phyloP scores from a whole-genome alignment of 2,329 filamentous ascomycete species.

The Orbilia quercus region DNA sequence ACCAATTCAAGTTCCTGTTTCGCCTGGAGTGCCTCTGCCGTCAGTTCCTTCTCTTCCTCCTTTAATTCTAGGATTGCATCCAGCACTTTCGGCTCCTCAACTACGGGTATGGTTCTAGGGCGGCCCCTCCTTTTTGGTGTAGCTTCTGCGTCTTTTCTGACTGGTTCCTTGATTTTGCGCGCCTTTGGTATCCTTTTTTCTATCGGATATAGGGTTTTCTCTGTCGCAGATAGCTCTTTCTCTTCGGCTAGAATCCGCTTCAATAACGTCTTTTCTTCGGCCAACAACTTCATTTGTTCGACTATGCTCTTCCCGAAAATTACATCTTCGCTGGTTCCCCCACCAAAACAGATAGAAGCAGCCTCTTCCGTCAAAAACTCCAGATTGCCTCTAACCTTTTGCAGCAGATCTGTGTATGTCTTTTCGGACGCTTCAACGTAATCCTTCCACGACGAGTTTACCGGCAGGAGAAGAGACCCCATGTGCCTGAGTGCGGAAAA shows the following conservation, averaged over 20 bases:
- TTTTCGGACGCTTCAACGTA: conserved; percentile 87
- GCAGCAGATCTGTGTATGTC: conserved; percentile 80
- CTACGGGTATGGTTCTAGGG: too few species aligned
- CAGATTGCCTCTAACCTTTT: conserved; percentile 81
- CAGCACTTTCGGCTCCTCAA: too few species aligned
- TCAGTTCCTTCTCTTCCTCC: neutral
- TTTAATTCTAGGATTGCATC: too few species aligned
- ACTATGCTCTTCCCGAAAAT: conserved; percentile 4
- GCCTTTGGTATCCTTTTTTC: conserved; percentile 6
- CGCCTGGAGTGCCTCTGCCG: too few species aligned
- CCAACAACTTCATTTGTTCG: conserved; percentile 5
- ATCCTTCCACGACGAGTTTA: conserved; percentile 85
- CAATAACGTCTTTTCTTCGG: conserved; percentile 4
- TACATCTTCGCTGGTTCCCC: conserved; percentile 3
- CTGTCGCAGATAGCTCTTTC: conserved; percentile 12
- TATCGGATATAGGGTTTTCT: conserved; percentile 12
- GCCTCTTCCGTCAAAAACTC: conserved; percentile 80
- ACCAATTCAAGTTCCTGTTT: neutral
- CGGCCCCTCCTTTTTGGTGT: conserved; percentile 17
- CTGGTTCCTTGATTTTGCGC: neutral
- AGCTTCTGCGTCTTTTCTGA: neutral
- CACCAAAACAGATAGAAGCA: conserved; percentile 62
- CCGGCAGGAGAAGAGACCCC: conserved; percentile 90
- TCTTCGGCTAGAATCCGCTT: conserved; percentile 18
- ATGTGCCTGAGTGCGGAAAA: conserved; percentile 93